These are phyloP conservation scores for Dendrobium nobile DNA, from an alignment of 106 monocot species.

Conservation along the genomic window DNA sequence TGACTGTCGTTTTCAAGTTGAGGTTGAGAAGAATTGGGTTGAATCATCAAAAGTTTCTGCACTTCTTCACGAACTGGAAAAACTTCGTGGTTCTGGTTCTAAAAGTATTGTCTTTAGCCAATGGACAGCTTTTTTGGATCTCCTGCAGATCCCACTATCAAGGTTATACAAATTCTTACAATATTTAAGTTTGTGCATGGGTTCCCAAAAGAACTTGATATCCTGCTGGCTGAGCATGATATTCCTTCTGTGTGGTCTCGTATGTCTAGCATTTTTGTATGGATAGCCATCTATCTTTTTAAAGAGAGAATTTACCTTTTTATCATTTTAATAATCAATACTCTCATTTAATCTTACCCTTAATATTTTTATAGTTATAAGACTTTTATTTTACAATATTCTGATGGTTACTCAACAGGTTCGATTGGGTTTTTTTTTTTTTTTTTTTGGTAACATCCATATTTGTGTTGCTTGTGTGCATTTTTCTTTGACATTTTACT, in stretches of 20 bases:
- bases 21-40: conserved; percentile 86
- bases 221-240: background rate
- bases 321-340: background rate
- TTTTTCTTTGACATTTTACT: background rate
- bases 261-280: background rate
- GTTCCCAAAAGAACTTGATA: background rate
- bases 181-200: background rate
- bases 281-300: background rate
- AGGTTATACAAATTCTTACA: conserved; percentile 29
- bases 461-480: background rate
- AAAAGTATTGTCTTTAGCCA: conserved; percentile 99
- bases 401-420: background rate
- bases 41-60: conserved; percentile 84
- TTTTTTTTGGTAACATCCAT: background rate
- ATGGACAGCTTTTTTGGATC: conserved; percentile 98
- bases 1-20: conserved; percentile 63
- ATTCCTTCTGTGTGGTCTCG: background rate
- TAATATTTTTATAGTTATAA: background rate
- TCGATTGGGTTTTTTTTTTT: background rate
- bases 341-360: background rate
- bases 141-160: conserved; percentile 81
- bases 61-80: conserved; percentile 69
- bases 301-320: background rate
- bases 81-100: conserved; percentile 46
- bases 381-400: background rate